Percentiles rank a stretch among this genome's conserved stretches.
These are phyloP conservation scores for Ceratocystis cacaofunesta DNA, from an alignment of 2,329 filamentous ascomycete genomes.

Conservation along the genomic window DNA sequence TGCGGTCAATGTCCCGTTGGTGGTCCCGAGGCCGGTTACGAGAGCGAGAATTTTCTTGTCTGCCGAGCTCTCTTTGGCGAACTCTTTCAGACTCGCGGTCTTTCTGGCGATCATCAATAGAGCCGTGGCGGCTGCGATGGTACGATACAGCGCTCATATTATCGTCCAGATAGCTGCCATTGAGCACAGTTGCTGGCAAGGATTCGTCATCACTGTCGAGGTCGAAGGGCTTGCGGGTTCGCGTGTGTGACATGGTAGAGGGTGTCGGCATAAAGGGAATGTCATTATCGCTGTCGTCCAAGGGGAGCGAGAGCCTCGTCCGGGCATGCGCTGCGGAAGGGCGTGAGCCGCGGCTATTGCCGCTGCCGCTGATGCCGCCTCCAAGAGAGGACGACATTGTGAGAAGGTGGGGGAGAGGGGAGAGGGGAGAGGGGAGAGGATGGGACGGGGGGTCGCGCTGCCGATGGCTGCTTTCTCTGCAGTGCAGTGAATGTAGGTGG, in stretches of 20 bases:
- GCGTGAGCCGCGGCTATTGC: conserved; percentile 8
- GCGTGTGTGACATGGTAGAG: conserved; percentile 15
- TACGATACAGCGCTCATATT: conserved; percentile 8
- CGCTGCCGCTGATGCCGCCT: conserved; percentile 5
- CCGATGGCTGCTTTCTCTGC: neutral
- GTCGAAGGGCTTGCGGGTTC: conserved; percentile 14
- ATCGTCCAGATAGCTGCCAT: conserved; percentile 14
- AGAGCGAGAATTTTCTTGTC: neutral
- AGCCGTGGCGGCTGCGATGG: neutral
- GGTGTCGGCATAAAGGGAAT: conserved; percentile 8
- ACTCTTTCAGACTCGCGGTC: neutral
- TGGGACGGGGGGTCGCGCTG: neutral
- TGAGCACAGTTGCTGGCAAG: conserved; percentile 2
- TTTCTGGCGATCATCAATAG: neutral
- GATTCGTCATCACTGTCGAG: conserved; percentile 16
- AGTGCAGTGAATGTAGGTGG: neutral
- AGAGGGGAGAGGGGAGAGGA: neutral
- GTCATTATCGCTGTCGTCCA: conserved; percentile 16
- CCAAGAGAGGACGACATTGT: conserved; percentile 12
- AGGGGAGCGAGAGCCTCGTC: conserved; percentile 10
- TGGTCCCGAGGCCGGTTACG: neutral
- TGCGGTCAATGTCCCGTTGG: neutral
- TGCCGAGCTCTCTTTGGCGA: neutral
- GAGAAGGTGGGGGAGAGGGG: neutral
- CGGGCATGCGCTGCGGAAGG: conserved; percentile 13